A percentile compares a stretch with the other conserved stretches of the same genome.
phyloP scores from a whole-genome alignment of 164 flowering plant species.

The Santalum album region DNA sequence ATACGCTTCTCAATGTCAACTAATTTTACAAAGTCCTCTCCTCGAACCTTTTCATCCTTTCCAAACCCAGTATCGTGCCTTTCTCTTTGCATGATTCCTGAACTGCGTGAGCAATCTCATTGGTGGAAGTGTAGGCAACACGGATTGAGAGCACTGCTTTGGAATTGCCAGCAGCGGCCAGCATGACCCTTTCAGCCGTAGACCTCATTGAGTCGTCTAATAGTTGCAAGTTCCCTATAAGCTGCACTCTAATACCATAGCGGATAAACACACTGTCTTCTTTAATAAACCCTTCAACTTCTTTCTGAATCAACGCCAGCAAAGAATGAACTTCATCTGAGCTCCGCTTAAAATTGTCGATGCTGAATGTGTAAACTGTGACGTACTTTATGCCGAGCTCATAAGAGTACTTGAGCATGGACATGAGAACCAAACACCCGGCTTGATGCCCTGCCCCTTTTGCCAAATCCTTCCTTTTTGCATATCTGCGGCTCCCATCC shows the following conservation, averaged over 20 bases:
- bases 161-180: conserved; percentile 42
- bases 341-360: neutral
- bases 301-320: conserved; percentile 57
- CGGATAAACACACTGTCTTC: conserved; percentile 44
- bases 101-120: conserved; percentile 63
- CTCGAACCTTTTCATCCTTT: neutral
- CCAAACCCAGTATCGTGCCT: conserved; percentile 3
- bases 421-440: conserved; percentile 41
- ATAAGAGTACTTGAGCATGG: conserved; percentile 49
- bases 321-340: conserved; percentile 10
- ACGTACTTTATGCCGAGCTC: conserved; percentile 63
- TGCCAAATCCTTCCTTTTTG: conserved; percentile 25
- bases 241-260: conserved; percentile 44
- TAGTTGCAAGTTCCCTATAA: conserved; percentile 56
- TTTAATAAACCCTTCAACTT: conserved; percentile 42
- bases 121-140: conserved; percentile 58
- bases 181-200: conserved; percentile 59
- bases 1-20: conserved; percentile 57
- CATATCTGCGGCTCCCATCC: conserved; percentile 67
- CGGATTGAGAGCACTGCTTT: conserved; percentile 40
- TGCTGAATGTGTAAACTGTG: conserved; percentile 4
- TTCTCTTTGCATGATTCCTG: conserved; percentile 33
- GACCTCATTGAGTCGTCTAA: conserved; percentile 35
- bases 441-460: conserved; percentile 40
- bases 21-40: conserved; percentile 15